These are phyloP conservation scores for Mycena citricolor DNA, from an alignment of 1,284 basidiomycete species.

Conservation along the genomic window DNA sequence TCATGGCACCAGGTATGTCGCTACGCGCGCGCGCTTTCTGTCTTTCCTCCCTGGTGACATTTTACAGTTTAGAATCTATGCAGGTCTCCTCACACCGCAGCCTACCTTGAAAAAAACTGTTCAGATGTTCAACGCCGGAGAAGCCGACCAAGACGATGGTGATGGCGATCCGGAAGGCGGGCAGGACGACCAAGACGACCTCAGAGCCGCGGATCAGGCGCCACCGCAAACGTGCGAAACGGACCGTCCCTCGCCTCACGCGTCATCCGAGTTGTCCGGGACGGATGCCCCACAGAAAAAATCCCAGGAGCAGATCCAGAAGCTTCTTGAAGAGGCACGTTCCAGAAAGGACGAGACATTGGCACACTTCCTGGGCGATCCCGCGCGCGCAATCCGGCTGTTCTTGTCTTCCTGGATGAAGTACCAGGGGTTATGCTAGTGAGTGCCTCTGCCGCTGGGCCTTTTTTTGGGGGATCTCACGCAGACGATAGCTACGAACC, in stretches of 20 bases:
- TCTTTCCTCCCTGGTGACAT: background rate
- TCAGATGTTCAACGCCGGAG: slow-evolving; percentile 26
- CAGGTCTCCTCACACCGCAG: slow-evolving; percentile 49
- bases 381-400: slow-evolving; percentile 49
- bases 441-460: slow-evolving; percentile 19
- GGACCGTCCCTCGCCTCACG: slow-evolving; percentile 9
- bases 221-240: slow-evolving; percentile 3
- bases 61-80: slow-evolving; percentile 53
- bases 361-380: slow-evolving; percentile 55
- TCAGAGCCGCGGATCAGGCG: background rate
- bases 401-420: slow-evolving; percentile 68
- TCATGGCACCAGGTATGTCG: slow-evolving; percentile 62
- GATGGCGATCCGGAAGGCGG: slow-evolving; percentile 19
- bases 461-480: background rate
- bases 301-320: slow-evolving; percentile 33
- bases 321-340: slow-evolving; percentile 34
- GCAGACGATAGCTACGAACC: slow-evolving; percentile 38
- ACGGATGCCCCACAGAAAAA: slow-evolving; percentile 18
- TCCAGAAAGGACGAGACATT: slow-evolving; percentile 45
- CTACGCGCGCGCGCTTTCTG: background rate
- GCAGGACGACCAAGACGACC: slow-evolving; percentile 18
- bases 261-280: slow-evolving; percentile 14
- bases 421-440: slow-evolving; percentile 66
- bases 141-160: slow-evolving; percentile 29
- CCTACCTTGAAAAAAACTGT: too few relatives aligned